These are phyloP conservation scores for Apiotrichum mycotoxinovorans DNA, from an alignment of 1,284 basidiomycete species.

Conservation along the genomic window DNA sequence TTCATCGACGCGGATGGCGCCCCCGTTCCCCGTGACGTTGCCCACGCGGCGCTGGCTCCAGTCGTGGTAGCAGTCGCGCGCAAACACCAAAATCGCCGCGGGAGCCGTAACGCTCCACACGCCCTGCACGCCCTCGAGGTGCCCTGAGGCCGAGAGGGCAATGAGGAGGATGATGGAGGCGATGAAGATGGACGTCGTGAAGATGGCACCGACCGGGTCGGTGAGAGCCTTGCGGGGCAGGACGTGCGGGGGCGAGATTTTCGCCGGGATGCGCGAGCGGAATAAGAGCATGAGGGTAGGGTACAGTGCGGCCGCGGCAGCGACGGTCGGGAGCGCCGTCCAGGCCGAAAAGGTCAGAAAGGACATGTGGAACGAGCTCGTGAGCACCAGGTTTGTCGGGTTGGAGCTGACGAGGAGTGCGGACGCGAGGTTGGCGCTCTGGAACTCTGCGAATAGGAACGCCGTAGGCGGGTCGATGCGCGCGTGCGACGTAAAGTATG, in stretches of 20 bases:
- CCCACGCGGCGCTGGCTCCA: not conserved
- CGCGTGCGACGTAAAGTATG: slow-evolving; percentile 75
- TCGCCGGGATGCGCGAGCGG: not conserved
- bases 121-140: slow-evolving; percentile 63
- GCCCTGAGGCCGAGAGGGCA: slow-evolving; percentile 56
- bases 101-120: slow-evolving; percentile 72
- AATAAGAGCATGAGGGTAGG: slow-evolving; percentile 34
- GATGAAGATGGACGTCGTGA: slow-evolving; percentile 54
- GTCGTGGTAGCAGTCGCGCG: slow-evolving; percentile 66
- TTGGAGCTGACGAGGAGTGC: slow-evolving; percentile 53
- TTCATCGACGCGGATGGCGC: not conserved
- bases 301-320: slow-evolving; percentile 42
- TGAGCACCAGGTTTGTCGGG: slow-evolving; percentile 54
- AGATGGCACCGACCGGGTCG: slow-evolving; percentile 56
- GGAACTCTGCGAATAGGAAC: slow-evolving; percentile 67
- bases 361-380: slow-evolving; percentile 48
- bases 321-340: slow-evolving; percentile 48
- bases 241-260: slow-evolving; percentile 40
- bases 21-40: not conserved
- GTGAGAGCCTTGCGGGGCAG: slow-evolving; percentile 53
- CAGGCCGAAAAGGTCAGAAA: slow-evolving; percentile 51
- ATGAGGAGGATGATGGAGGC: slow-evolving; percentile 59
- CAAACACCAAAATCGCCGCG: slow-evolving; percentile 69
- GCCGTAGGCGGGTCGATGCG: slow-evolving; percentile 60
- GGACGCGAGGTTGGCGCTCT: slow-evolving; percentile 69